A percentile compares a stretch with the other conserved stretches of the same genome.
Conservation (phyloP, 2,329 filamentous ascomycete genomes). For the Magnaporthales sp. region DNA sequence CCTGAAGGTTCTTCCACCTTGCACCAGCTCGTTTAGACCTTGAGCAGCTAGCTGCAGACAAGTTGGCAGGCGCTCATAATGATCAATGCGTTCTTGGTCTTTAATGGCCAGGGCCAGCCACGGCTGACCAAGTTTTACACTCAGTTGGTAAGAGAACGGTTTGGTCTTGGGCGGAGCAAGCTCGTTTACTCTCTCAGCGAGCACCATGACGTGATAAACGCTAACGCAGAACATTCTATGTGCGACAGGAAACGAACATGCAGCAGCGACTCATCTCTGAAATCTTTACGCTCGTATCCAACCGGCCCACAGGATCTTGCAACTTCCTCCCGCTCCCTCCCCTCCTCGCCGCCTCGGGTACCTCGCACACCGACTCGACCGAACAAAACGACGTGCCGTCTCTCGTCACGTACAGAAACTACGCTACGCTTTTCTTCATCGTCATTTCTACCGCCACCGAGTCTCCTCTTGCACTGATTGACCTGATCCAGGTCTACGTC, state of each 20-base stretch:
- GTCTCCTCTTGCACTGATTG: slow-evolving; percentile 87
- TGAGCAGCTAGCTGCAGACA: not conserved
- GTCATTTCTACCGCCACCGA: slow-evolving; percentile 95
- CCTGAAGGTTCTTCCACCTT: not conserved
- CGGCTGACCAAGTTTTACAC: slow-evolving; percentile 98
- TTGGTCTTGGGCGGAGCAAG: not conserved
- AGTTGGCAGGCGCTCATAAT: slow-evolving; percentile 38
- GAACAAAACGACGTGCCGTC: slow-evolving; percentile 83
- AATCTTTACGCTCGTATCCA: slow-evolving; percentile 92
- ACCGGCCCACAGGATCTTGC: slow-evolving; percentile 84
- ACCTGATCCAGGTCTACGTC: slow-evolving; percentile 96
- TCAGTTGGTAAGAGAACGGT: slow-evolving; percentile 61
- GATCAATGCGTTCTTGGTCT: slow-evolving; percentile 98
- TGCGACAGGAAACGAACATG: slow-evolving; percentile 78
- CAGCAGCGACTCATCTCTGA: slow-evolving; percentile 95
- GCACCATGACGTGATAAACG: not conserved
- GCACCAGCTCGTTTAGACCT: not conserved
- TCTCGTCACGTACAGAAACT: slow-evolving; percentile 95
- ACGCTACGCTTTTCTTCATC: slow-evolving; percentile 97
- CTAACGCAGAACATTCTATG: not conserved
- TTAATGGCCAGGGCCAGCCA: slow-evolving; percentile 96
- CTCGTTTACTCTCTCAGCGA: not conserved
- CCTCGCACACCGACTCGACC: slow-evolving; percentile 47
- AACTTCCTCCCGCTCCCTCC: slow-evolving; percentile 85
- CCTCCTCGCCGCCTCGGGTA: slow-evolving; percentile 52